Conservation (phyloP, 164 flowering plant genomes). For the Brasenia schreberi region DNA sequence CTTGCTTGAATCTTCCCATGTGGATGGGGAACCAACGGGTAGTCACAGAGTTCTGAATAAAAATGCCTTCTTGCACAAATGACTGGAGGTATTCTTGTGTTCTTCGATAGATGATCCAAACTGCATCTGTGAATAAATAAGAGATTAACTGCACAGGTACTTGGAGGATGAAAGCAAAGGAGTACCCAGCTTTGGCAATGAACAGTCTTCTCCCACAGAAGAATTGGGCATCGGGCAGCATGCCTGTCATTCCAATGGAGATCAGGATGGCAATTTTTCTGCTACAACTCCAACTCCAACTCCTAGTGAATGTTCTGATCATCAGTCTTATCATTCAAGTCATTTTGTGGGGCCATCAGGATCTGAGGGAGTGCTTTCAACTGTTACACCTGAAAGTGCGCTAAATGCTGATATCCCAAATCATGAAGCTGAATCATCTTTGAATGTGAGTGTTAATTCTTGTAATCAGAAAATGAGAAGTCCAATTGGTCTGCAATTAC, state of each 20-base stretch:
- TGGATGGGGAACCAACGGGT: neutral
- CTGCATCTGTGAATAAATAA: neutral
- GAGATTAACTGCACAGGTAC: slow-evolving; percentile 27
- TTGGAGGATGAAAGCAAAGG: slow-evolving; percentile 11
- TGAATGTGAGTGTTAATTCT: slow-evolving; percentile 63
- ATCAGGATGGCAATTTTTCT: neutral
- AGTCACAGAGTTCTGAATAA: neutral
- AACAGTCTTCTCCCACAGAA: slow-evolving; percentile 32
- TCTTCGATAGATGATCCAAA: neutral
- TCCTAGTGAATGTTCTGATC: slow-evolving; percentile 21
- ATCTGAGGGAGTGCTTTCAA: slow-evolving; percentile 7
- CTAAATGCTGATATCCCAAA: slow-evolving; percentile 3
- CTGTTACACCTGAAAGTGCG: slow-evolving; percentile 42
- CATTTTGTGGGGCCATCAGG: slow-evolving; percentile 11
- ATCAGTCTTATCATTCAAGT: slow-evolving; percentile 13
- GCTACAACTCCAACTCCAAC: neutral
- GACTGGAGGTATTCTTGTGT: neutral
- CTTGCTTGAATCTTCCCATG: neutral
- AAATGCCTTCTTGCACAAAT: neutral
- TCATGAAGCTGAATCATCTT: slow-evolving; percentile 40
- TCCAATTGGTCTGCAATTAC: slow-evolving; percentile 11
- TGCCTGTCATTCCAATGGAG: neutral
- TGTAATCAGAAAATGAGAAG: slow-evolving; percentile 50
- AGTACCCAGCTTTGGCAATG: slow-evolving; percentile 23
- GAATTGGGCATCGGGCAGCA: slow-evolving; percentile 18